Percentiles rank a stretch among this genome's conserved stretches.
phyloP scores from a whole-genome alignment of 768 basidiomycete genomes.

The Phanerodontia chrysosporium region DNA sequence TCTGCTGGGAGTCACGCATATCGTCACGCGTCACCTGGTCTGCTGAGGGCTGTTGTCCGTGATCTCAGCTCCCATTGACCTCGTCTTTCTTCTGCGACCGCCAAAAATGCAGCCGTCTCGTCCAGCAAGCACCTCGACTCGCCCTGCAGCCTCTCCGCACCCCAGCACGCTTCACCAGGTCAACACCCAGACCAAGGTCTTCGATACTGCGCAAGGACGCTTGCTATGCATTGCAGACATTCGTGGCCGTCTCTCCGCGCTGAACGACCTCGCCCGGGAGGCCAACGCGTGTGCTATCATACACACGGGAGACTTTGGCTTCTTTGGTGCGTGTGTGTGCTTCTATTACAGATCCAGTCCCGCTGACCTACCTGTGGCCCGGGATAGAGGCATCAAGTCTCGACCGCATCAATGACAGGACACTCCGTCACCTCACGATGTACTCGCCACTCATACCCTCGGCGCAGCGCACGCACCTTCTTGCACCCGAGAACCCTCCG shows the following conservation, averaged over 20 bases:
- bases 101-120: conserved; percentile 53
- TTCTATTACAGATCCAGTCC: too few relatives aligned
- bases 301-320: conserved; percentile 98
- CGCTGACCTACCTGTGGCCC: conserved; percentile 7
- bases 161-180: conserved; percentile 44
- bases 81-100: conserved; percentile 3
- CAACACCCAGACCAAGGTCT: conserved; percentile 74
- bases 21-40: conserved; percentile 1
- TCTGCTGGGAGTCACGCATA: not conserved
- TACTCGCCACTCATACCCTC: conserved; percentile 91
- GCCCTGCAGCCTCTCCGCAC: conserved; percentile 53
- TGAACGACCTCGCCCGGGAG: conserved; percentile 89
- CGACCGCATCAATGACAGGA: conserved; percentile 90
- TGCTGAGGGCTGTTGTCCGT: conserved; percentile 6
- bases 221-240: conserved; percentile 96
- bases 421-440: conserved; percentile 91
- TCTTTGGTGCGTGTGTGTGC: conserved; percentile 65
- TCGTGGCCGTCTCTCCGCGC: conserved; percentile 77
- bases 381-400: conserved; percentile 70
- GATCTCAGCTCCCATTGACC: not conserved
- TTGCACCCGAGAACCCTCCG: conserved; percentile 66
- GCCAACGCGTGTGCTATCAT: conserved; percentile 89
- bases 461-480: conserved; percentile 76
- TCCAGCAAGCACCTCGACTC: conserved; percentile 58
- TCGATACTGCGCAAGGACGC: conserved; percentile 77